Percentiles rank a stretch among this genome's conserved stretches.
Conservation (phyloP, 345 rosid genomes). For the Capsella bursapastoris region DNA sequence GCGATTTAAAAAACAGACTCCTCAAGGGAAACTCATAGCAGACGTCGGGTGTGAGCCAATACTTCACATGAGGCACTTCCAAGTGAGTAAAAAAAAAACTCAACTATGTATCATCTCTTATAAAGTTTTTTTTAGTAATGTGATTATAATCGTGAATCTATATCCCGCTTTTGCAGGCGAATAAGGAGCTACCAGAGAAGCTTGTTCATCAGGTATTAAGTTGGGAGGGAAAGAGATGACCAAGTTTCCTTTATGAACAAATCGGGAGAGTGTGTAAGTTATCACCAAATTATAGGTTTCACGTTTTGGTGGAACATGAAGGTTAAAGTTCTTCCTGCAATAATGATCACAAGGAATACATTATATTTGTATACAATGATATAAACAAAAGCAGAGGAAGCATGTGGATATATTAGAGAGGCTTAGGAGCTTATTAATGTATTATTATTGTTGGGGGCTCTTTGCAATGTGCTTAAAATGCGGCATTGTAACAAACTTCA, state of each 20-base stretch:
- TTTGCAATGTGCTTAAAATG: background rate
- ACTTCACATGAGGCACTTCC: constrained; percentile 97
- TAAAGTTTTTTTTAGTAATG: background rate
- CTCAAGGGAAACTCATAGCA: constrained; percentile 85
- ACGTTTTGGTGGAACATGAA: constrained; percentile 30
- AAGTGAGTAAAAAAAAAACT: constrained; percentile 48
- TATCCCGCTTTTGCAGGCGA: constrained; percentile 54
- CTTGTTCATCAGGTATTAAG: constrained; percentile 63
- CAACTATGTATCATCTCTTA: background rate
- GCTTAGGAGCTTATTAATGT: constrained; percentile 20
- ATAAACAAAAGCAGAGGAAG: constrained; percentile 4
- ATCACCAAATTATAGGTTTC: constrained; percentile 4
- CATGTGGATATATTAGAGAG: constrained; percentile 15
- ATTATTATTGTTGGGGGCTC: background rate
- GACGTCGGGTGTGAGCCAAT: constrained; percentile 97
- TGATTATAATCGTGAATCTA: constrained; percentile 9
- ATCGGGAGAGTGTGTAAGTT: constrained; percentile 19
- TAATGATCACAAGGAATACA: constrained; percentile 24
- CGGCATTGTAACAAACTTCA: background rate
- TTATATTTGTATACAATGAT: background rate
- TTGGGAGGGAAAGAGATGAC: constrained; percentile 31
- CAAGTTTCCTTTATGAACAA: constrained; percentile 25
- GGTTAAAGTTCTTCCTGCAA: constrained; percentile 18
- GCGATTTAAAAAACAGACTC: constrained; percentile 66
- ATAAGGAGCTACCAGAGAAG: constrained; percentile 68